A percentile compares a stretch with the other conserved stretches of the same genome.
Conservation (phyloP, 179 eudicot genomes). For the Nepenthes alata region DNA sequence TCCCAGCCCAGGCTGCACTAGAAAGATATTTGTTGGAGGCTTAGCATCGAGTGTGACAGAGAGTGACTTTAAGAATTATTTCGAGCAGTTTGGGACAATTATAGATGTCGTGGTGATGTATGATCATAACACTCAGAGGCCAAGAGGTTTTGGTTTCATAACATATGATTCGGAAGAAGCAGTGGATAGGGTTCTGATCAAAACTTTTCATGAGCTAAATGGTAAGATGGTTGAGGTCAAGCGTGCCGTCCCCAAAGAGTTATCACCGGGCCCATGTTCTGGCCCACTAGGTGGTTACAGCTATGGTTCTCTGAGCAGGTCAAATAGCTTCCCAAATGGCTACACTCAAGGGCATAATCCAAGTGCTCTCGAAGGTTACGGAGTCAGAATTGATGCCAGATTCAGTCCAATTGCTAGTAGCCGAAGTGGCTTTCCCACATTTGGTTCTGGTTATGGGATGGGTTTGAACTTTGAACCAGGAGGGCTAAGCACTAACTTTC, state of each 20-base stretch:
- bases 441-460: constrained; percentile 48
- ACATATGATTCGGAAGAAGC: constrained; percentile 76
- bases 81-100: constrained; percentile 67
- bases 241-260: constrained; percentile 79
- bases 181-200: constrained; percentile 52
- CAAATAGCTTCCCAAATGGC: constrained; percentile 36
- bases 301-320: constrained; percentile 37
- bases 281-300: constrained; percentile 45
- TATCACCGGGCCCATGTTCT: constrained; percentile 59
- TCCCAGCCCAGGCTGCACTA: constrained; percentile 63
- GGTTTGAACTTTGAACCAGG: constrained; percentile 62
- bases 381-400: constrained; percentile 60
- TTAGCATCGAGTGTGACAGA: constrained; percentile 76
- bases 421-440: constrained; percentile 53
- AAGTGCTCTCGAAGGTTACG: constrained; percentile 42
- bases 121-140: constrained; percentile 78
- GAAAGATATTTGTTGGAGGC: constrained; percentile 82
- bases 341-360: constrained; percentile 51
- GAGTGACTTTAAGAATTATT: constrained; percentile 51
- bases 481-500: constrained; percentile 27
- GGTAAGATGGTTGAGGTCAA: constrained; percentile 81
- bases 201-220: constrained; percentile 73
- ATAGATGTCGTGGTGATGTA: constrained; percentile 86
- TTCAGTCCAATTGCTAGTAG: constrained; percentile 36
- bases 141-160: constrained; percentile 82